Percentiles rank a stretch among this genome's conserved stretches.
Evolutionary conservation across 140 eudicot species (phyloP).

Genomic region (Stevia rebaudiana): DNA sequence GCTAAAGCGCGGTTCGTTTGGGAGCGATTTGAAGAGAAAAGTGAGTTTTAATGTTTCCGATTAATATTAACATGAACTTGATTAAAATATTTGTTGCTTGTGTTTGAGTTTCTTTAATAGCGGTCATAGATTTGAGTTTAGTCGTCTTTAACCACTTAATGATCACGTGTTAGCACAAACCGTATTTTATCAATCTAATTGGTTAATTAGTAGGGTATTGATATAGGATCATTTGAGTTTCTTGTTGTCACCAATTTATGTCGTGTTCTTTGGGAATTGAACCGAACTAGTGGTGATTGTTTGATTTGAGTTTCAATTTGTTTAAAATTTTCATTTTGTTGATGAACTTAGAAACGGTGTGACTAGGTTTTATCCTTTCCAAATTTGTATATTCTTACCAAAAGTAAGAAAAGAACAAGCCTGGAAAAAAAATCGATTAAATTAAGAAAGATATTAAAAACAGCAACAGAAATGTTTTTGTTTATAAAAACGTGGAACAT

Average conservation of each 20-base stretch:
- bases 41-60: conserved; percentile 4
- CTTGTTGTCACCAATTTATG: no score
- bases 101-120: no score
- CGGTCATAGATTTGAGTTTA: no score
- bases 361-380: no score
- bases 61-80: background rate
- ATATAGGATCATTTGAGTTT: no score
- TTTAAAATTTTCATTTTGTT: background rate
- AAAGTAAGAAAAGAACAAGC: background rate
- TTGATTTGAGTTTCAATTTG: conserved; percentile 1
- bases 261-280: no score
- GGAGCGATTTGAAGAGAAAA: conserved; percentile 6
- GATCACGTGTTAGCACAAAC: no score
- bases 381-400: background rate
- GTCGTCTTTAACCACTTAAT: no score
- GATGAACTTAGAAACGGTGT: background rate
- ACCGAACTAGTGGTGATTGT: background rate
- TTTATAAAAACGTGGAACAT: no score
- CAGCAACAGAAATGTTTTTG: no score
- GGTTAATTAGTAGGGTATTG: no score
- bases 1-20: background rate
- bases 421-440: background rate
- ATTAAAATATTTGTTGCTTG: background rate
- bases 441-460: background rate
- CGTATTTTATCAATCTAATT: no score